Base-by-base conservation (phyloP, 2,329 filamentous ascomycete species). In the Fusarium verrucosum region DNA sequence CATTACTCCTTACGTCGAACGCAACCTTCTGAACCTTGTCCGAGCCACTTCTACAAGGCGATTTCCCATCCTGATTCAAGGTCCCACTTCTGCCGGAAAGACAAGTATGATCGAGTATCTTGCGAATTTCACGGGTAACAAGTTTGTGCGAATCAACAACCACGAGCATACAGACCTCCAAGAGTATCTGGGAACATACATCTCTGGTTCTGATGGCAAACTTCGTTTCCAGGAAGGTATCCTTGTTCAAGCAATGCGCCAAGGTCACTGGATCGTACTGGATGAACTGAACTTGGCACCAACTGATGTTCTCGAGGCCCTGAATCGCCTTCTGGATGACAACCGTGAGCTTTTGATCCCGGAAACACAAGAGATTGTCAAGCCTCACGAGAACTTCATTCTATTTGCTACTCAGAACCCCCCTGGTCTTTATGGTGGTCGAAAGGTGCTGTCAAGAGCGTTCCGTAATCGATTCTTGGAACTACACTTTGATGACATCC, bases 61-160 rank as follows among this genome's bases (percentile, higher is more conserved):
- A 44, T 99, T 97, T 75, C 96, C 95, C 1, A 92, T 99, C 44
- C 83, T 99, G 10, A 91, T 99, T 19, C 95, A 99, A 77, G 95
- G 95, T 5, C 95, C 96, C 13, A 99, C 95, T 0, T 99, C 96
- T 7, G 92, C 94, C 13, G 95, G 95, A 65, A 99, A 99, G 78
- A 99, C 95, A 0, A 98, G 94, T 77, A 99, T 99, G 95, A 96
- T 99, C 37, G 94, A 98, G 77, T 97, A 97, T 74, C 84, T 99
- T 33, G 94, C 96, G n/a, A 95, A 96, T 72, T 90, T 92, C 52
- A 98, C 93, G 26, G 95, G 96, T 5, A 97, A 99, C 75, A 95
- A 92, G 73, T 99, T 98, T 73, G 93, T 99, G 38, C 88, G 95
- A 59, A 99, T 99, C 82, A 99, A 99, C 79, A 99, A 99, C 70